These are phyloP conservation scores for Withania somnifera DNA, from an alignment of 305 asterid species.

Conservation along the genomic window DNA sequence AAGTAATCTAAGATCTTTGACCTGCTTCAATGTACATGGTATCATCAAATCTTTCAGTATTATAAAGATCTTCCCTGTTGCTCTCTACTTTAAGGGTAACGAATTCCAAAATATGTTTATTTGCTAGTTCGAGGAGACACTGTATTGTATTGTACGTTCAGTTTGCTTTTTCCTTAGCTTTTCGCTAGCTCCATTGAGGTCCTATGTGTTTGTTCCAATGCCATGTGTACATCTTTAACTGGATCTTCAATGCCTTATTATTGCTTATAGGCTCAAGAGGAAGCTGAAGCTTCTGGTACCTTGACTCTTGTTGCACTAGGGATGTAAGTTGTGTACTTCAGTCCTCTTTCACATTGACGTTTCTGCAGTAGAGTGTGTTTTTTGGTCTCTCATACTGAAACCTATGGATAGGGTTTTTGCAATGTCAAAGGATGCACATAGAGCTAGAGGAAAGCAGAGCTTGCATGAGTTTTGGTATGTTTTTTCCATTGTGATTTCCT, in stretches of 20 bases:
- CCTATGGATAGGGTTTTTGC: not conserved
- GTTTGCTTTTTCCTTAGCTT: not conserved
- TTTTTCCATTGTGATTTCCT: not conserved
- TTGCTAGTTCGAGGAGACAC: too few species aligned
- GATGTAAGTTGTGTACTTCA: constrained; percentile 43
- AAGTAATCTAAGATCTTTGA: too few species aligned
- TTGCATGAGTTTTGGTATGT: constrained; percentile 84
- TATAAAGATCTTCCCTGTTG: too few species aligned
- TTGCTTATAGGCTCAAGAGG: constrained; percentile 66
- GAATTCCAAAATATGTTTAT: too few species aligned
- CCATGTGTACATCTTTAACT: not conserved
- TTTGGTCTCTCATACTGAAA: not conserved
- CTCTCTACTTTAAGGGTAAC: too few species aligned
- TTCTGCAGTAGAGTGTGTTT: not conserved
- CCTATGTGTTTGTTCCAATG: constrained; percentile 4
- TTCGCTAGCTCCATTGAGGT: not conserved
- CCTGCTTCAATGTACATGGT: too few species aligned
- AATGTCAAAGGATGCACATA: constrained; percentile 37
- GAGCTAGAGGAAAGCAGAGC: constrained; percentile 91
- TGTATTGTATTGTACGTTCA: too few species aligned
- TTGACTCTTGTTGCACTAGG: constrained; percentile 94
- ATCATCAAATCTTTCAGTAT: too few species aligned
- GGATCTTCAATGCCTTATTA: not conserved
- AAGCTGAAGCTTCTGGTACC: constrained; percentile 72
- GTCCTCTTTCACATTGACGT: not conserved